Conservation (phyloP, 2,329 filamentous ascomycete species). For the Colletotrichum echinochloae region DNA sequence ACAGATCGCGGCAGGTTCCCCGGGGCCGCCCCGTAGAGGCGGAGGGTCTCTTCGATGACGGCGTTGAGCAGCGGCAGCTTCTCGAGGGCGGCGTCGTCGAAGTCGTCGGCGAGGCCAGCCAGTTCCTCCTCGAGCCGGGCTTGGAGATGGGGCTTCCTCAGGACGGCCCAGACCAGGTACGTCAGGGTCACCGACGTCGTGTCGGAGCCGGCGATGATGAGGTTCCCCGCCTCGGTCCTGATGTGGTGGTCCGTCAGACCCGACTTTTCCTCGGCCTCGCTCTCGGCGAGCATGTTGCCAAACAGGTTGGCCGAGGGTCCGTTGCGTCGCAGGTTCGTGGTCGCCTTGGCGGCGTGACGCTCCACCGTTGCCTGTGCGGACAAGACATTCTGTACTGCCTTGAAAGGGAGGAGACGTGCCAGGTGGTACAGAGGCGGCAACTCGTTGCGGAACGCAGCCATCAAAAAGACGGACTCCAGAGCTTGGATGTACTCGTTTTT, state of each 20-base stretch:
- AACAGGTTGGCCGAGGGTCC: constrained; percentile 22
- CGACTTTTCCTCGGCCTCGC: constrained; percentile 19
- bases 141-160: constrained; percentile 47
- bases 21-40: constrained; percentile 56
- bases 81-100: constrained; percentile 50
- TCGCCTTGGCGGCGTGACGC: not conserved
- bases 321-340: constrained; percentile 19
- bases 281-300: constrained; percentile 26
- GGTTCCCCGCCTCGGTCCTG: constrained; percentile 53
- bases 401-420: constrained; percentile 4
- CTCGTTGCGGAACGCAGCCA: not conserved
- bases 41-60: constrained; percentile 59
- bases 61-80: constrained; percentile 55
- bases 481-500: constrained; percentile 27
- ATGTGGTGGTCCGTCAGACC: constrained; percentile 49
- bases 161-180: constrained; percentile 58
- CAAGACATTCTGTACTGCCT: constrained; percentile 3
- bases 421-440: constrained; percentile 2
- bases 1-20: constrained; percentile 54
- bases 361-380: constrained; percentile 1
- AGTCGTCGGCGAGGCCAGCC: constrained; percentile 40
- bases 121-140: constrained; percentile 52
- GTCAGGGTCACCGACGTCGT: constrained; percentile 64
- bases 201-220: constrained; percentile 64
- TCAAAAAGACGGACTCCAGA: constrained; percentile 13